Evolutionary conservation across 257 asterid genomes (phyloP), one percentile per base, ranked within the genome.

Genomic region (Paulownia fortunei): DNA sequence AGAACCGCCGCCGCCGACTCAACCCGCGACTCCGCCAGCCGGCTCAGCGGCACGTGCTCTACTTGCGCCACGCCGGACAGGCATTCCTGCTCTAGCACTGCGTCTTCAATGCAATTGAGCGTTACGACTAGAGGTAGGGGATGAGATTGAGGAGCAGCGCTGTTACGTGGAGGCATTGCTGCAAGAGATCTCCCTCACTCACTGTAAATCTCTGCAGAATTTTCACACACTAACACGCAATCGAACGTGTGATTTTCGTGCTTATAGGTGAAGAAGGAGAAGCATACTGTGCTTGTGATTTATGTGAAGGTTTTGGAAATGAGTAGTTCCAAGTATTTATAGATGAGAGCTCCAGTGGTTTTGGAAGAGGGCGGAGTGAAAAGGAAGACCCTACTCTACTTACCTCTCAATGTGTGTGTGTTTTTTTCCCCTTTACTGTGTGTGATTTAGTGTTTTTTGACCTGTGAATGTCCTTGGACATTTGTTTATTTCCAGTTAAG

Each of bases 11-110:
- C 76, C 52, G 98, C 99, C 55, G 97, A 80, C 82, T 90, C 94
- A 96, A 95, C 91, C 93, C 91, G 92, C 11, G 98, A 86, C 32
- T 89, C 95, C 3, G 98, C 93, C 73, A 95, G 92, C 19, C 89
- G 89, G 84, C 97, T 91, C 71, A 95, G 94, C 18, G 98, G 91
- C 65, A 91, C 97, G 91, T 95, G 99, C 82, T 90, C 93, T 58
- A 93, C 90, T 16, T 77, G 69, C 78, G 98, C 99, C 54, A 88
- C 81, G 80, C 92, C 94, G 60, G 89, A 80, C 32, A 95, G 86
- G 86, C 94, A 95, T 84, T 89, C 89, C 84, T 91, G 88, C 82
- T 95, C 99, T 23, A 93, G 87, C 56, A 83, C 62, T 1, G 91
- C 27, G 79, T 91, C 97, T 39, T 95, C 99, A 85, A 95, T 85